Conservation (phyloP, 139 green algal genomes). For the Closterium sp. region DNA sequence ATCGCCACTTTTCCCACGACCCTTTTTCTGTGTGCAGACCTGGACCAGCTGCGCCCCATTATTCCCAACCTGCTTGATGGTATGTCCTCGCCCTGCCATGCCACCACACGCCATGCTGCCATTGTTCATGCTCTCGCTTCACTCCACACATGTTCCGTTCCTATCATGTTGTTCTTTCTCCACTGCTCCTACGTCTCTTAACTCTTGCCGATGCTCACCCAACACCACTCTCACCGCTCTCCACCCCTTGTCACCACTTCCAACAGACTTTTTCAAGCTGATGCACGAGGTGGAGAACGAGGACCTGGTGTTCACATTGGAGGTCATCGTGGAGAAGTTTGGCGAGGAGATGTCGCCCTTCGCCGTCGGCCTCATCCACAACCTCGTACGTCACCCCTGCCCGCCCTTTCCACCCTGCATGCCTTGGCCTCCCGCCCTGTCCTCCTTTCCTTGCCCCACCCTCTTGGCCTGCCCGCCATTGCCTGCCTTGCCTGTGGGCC, state of each 20-base stretch:
- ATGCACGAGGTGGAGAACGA: conserved; percentile 79
- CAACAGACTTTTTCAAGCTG: conserved; percentile 77
- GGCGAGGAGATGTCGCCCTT: conserved; percentile 88
- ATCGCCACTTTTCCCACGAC: neutral
- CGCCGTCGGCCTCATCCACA: conserved; percentile 71
- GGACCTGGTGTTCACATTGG: conserved; percentile 85
- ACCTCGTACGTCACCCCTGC: conserved; percentile 66
- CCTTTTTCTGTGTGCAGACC: conserved; percentile 50
- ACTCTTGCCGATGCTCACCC: too few relatives aligned
- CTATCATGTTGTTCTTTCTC: too few relatives aligned
- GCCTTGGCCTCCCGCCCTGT: too few relatives aligned
- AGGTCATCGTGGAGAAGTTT: conserved; percentile 94
- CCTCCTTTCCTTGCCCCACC: too few relatives aligned
- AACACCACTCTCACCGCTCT: too few relatives aligned
- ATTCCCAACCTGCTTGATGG: conserved; percentile 78
- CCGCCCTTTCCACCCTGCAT: conserved; percentile 56
- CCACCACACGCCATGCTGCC: too few relatives aligned
- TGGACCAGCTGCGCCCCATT: conserved; percentile 70
- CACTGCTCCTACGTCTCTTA: too few relatives aligned
- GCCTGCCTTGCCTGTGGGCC: too few relatives aligned
- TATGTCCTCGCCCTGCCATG: neutral
- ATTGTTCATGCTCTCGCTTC: too few relatives aligned
- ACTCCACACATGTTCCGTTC: too few relatives aligned
- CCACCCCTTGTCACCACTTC: too few relatives aligned
- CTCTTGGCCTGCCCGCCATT: too few relatives aligned